phyloP scores from a whole-genome alignment of 192 early-diverging fungal genomes.

The Dissophora globulifera region DNA sequence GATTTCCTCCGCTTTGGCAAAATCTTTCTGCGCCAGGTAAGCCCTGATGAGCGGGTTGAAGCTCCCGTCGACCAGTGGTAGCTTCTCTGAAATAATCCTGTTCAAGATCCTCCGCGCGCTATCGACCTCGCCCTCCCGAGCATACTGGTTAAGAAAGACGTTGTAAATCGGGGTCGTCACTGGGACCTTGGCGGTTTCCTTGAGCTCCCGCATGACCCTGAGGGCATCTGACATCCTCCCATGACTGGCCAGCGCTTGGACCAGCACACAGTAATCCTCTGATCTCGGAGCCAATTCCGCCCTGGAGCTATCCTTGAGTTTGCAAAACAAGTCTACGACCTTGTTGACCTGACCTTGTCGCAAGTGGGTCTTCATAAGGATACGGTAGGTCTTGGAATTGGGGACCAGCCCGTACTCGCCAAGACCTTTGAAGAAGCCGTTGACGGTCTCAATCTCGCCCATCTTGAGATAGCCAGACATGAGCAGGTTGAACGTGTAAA shows the following conservation, averaged over 20 bases:
- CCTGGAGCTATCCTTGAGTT: conserved; percentile 32
- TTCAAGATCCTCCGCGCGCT: conserved; percentile 42
- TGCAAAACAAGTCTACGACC: conserved; percentile 27
- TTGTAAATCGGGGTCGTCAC: conserved; percentile 44
- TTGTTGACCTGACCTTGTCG: conserved; percentile 25
- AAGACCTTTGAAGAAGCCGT: conserved; percentile 46
- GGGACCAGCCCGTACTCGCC: conserved; percentile 46
- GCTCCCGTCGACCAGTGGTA: conserved; percentile 33
- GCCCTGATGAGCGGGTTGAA: conserved; percentile 37
- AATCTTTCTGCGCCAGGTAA: conserved; percentile 33
- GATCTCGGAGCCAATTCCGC: conserved; percentile 15
- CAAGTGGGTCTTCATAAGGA: conserved; percentile 36
- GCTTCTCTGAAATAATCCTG: conserved; percentile 28
- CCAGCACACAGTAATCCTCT: conserved; percentile 32
- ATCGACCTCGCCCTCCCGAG: conserved; percentile 27
- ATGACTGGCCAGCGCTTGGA: conserved; percentile 23
- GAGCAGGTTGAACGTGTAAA: conserved; percentile 45
- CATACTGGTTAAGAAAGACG: conserved; percentile 46
- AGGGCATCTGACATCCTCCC: conserved; percentile 38
- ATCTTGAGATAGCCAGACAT: conserved; percentile 51
- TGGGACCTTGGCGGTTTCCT: conserved; percentile 5
- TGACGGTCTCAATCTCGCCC: conserved; percentile 40
- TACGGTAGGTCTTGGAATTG: conserved; percentile 42
- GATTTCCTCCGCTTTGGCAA: conserved; percentile 33
- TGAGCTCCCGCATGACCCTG: conserved; percentile 31